Evolutionary conservation across 2,329 filamentous ascomycete species (phyloP).

Genomic region (Exophiala alcalophila): DNA sequence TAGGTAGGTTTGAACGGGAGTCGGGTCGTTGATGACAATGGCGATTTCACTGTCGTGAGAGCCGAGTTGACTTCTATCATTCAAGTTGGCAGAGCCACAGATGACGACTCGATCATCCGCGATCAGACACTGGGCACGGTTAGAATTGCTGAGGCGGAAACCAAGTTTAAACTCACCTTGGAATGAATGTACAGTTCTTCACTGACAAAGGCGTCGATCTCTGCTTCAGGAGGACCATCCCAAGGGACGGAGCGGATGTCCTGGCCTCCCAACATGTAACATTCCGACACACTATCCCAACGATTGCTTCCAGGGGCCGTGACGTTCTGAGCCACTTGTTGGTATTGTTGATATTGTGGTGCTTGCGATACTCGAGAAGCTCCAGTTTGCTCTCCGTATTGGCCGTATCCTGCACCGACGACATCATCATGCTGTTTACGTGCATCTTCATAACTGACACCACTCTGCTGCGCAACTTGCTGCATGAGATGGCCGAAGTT

Average conservation of each 20-base stretch:
- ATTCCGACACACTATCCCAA: conserved; percentile 73
- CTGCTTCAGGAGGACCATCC: conserved; percentile 53
- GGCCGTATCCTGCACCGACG: conserved; percentile 48
- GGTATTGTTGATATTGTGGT: conserved; percentile 64
- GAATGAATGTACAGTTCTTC: conserved; percentile 62
- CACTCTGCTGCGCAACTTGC: conserved; percentile 41
- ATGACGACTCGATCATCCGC: conserved; percentile 82
- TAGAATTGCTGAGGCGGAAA: too few species aligned
- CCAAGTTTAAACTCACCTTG: conserved; percentile 40
- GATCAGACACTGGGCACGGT: conserved; percentile 58
- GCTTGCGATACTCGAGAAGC: conserved; percentile 18
- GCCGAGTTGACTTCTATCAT: conserved; percentile 84
- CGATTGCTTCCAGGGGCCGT: conserved; percentile 51
- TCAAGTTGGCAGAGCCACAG: conserved; percentile 85
- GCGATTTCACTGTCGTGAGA: conserved; percentile 88
- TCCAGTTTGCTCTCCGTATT: conserved; percentile 36
- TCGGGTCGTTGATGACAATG: conserved; percentile 83
- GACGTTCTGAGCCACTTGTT: conserved; percentile 60
- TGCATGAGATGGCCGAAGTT: conserved; percentile 49
- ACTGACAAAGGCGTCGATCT: conserved; percentile 61
- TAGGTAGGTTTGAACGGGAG: conserved; percentile 69
- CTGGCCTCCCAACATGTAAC: conserved; percentile 77
- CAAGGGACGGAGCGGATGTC: conserved; percentile 65
- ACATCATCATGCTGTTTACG: conserved; percentile 45
- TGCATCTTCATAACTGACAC: conserved; percentile 46